Conservation (phyloP, 1,284 basidiomycete species). For the Golubevia sp. region DNA sequence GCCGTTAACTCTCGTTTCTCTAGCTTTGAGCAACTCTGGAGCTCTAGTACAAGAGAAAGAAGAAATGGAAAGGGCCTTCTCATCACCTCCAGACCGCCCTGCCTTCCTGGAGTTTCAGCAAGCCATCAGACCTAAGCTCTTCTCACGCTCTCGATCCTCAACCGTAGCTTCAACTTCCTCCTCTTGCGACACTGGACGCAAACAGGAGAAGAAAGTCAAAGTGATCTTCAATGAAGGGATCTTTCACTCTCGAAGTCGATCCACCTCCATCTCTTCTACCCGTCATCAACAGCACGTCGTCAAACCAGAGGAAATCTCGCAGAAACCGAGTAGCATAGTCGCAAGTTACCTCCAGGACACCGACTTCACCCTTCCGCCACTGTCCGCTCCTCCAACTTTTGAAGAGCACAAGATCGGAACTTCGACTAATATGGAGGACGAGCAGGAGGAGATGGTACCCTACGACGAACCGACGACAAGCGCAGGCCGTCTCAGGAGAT, state of each 20-base stretch:
- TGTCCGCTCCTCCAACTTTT: background rate
- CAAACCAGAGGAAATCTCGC: background rate
- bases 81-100: too few relatives aligned
- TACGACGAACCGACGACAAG: background rate
- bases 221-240: background rate
- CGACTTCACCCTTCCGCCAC: background rate
- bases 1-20: too few relatives aligned
- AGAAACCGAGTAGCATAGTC: background rate
- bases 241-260: background rate
- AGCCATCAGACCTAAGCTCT: too few relatives aligned
- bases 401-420: too few relatives aligned
- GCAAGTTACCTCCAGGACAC: background rate
- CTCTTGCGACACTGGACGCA: too few relatives aligned
- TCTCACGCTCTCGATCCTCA: too few relatives aligned
- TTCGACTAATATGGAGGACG: background rate
- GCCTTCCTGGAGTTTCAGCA: too few relatives aligned
- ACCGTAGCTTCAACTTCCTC: too few relatives aligned
- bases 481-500: background rate
- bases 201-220: background rate
- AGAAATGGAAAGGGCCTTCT: too few relatives aligned
- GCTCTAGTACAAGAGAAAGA: too few relatives aligned
- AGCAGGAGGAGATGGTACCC: background rate
- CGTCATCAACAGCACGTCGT: too few relatives aligned
- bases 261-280: background rate
- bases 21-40: too few relatives aligned